Base-by-base conservation (phyloP, 2,329 filamentous ascomycete genomes). In the Neocatenulostroma microsporum region DNA sequence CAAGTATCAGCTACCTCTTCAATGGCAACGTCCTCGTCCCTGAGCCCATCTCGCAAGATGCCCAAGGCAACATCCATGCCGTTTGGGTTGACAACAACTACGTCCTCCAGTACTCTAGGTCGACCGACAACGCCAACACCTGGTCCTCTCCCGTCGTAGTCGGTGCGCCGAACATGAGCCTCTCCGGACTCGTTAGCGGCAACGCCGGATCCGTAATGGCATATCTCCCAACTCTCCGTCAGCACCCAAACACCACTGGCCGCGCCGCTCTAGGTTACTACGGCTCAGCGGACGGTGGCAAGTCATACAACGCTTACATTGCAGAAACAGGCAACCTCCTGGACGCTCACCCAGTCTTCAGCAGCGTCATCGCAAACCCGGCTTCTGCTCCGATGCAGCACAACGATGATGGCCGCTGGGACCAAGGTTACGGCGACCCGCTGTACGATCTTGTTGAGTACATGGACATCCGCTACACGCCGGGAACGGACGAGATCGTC, bases 401-500 rank as follows among this genome's bases (percentile, higher is more conserved):
- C 20, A 38, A 38, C 36, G 3, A 13, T 10, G 36, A 33, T 19
- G 13, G 21, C 12, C 15, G n/a, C 3, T 38, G 36, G 36, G 36
- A 38, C 25, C 21, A 24, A 20, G 36, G 36, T 14, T 38, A 38
- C 20, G 36, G 36, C 8, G 21, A 34, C 21, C 29, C 28, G 15
- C 23, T 38, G 8, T 28, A 30, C n/a, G 36, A 38, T 27, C 15
- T 38, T 17, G 29, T 38, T 5, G 36, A 38, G 19, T 38, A 26
- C 18, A 19, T n/a, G 3, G 36, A 38, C 31, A 21, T 38, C 18
- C 14, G 17, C n/a, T 38, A 38, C 21, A 6, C n/a, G 6, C 15
- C 29, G 20, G 30, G 21, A 11, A 33, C 36, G 17, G 33, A 24
- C 9, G 29, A 38, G 14, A n/a, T 38, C 18, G 36, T 38, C 11